These are phyloP conservation scores for Wickerhamiella kazuoi DNA, from an alignment of 805 yeast genomes.

Conservation along the genomic window DNA sequence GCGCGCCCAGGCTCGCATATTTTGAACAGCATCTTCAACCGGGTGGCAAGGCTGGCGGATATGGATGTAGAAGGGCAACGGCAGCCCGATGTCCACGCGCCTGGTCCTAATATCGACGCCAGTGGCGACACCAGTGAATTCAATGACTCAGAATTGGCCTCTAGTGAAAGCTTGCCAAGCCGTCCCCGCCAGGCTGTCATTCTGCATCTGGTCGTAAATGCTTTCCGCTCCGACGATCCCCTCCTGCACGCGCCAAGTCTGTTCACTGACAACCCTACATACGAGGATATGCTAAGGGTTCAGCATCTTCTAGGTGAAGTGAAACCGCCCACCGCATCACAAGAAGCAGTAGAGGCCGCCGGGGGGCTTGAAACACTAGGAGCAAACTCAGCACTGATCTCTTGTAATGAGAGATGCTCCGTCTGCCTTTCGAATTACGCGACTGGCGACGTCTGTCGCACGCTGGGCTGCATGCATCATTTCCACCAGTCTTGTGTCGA, in stretches of 20 bases:
- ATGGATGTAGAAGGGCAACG: too few relatives aligned
- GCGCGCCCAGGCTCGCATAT: too few relatives aligned
- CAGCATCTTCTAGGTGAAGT: slow-evolving; percentile 32
- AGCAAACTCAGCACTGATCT: slow-evolving; percentile 8
- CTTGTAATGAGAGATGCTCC: slow-evolving; percentile 12
- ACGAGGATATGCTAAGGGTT: slow-evolving; percentile 31
- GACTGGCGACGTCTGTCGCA: slow-evolving; percentile 30
- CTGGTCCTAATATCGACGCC: too few relatives aligned
- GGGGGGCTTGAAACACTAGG: slow-evolving; percentile 22
- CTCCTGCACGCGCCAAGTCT: slow-evolving; percentile 30
- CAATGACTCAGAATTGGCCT: too few relatives aligned
- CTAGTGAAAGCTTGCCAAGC: too few relatives aligned
- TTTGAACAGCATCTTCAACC: too few relatives aligned
- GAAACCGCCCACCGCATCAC: slow-evolving; percentile 28
- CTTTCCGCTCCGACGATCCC: slow-evolving; percentile 33
- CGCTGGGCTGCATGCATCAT: slow-evolving; percentile 31
- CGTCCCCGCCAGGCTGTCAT: too few relatives aligned
- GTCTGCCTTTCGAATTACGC: slow-evolving; percentile 37
- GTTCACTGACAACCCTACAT: slow-evolving; percentile 32
- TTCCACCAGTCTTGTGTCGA: slow-evolving; percentile 43
- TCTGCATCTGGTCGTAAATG: too few relatives aligned
- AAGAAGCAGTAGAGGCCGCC: slow-evolving; percentile 25
- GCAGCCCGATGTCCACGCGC: too few relatives aligned
- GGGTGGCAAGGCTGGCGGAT: too few relatives aligned
- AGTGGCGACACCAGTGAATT: too few relatives aligned